Base-by-base conservation (phyloP, 1,284 basidiomycete species). In the Melampsora larici-populina region DNA sequence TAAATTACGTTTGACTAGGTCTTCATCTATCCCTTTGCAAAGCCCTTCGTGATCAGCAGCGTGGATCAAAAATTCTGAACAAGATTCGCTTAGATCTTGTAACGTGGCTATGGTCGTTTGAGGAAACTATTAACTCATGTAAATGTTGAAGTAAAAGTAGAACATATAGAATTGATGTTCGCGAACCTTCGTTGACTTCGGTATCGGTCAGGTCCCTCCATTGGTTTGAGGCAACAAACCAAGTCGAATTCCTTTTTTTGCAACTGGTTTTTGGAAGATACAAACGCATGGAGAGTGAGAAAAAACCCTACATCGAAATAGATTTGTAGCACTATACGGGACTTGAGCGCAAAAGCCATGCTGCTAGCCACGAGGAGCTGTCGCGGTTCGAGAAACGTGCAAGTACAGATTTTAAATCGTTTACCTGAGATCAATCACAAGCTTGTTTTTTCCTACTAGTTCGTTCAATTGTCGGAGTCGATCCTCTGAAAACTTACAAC, bases 171-270 rank as follows among this genome's bases (percentile, higher is more conserved):
- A 72, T 9, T 17, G 51, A 29, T 62, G 43, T 6, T 18, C 13
- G 49, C 84, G 21, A 76, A 91, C 92, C 92, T 88, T 90, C 86
- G 79, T 88, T 91, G 24, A 99, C 92, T 82, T 92, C 90, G 90
- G 94, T 93, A 82, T 98, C 92, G 0, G 97, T 98, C 73, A 97
- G 88, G 78, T 92, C 91, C 84, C 97, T 95, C 97, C 97, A 99
- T 82, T 94, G 93, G 85, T 99, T 97, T 94, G 97, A 98, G 0
- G 97, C 95, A 8, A 99, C 92, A 49, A 94, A 87, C 97, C 97
- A 99, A 80, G 87, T 89, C 49, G 89, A 85, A 17, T 86, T 90
- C 82, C 89, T 86, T 81, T 89, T 88, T 26, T 96, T 89, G 85
- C 97, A 99, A 83, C 96, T 96, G 64, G 8, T 63, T 11, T 24